Evolutionary conservation across 345 rosid genomes (phyloP).

Genomic region (Gossypium rotundifolium): DNA sequence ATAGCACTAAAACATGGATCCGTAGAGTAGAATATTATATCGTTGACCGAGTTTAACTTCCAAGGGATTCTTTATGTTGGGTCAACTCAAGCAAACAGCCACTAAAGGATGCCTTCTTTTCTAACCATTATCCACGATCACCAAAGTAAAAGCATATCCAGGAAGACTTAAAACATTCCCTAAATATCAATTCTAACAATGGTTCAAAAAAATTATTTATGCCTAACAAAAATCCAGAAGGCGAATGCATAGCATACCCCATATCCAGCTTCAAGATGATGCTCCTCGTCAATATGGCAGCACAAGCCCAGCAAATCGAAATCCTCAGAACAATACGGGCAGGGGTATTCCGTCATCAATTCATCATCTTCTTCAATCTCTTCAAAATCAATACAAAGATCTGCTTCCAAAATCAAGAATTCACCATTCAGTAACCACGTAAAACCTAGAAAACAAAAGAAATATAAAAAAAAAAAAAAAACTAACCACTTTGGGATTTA

Average conservation of each 20-base stretch:
- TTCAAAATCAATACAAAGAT: conserved; percentile 36
- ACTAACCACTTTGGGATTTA: conserved; percentile 37
- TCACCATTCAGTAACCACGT: background rate
- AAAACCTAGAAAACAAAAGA: background rate
- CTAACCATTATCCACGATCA: conserved; percentile 4
- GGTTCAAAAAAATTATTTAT: background rate
- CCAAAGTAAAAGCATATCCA: conserved; percentile 1
- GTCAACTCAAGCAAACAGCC: background rate
- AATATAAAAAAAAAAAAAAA: background rate
- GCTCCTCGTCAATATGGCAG: conserved; percentile 57
- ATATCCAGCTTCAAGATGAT: conserved; percentile 47
- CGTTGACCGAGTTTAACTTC: background rate
- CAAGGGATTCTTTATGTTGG: background rate
- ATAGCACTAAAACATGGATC: background rate
- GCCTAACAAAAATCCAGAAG: background rate
- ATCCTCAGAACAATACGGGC: conserved; percentile 65
- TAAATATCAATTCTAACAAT: background rate
- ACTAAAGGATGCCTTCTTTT: background rate
- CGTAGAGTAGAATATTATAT: background rate
- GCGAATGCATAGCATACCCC: conserved; percentile 33
- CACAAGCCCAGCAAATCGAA: conserved; percentile 47
- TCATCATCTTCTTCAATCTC: conserved; percentile 53
- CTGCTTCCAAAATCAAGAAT: conserved; percentile 18
- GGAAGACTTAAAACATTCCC: background rate
- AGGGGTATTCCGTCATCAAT: conserved; percentile 40